phyloP scores from a whole-genome alignment of 257 asterid species.

The Jaltomata sinuosa region DNA sequence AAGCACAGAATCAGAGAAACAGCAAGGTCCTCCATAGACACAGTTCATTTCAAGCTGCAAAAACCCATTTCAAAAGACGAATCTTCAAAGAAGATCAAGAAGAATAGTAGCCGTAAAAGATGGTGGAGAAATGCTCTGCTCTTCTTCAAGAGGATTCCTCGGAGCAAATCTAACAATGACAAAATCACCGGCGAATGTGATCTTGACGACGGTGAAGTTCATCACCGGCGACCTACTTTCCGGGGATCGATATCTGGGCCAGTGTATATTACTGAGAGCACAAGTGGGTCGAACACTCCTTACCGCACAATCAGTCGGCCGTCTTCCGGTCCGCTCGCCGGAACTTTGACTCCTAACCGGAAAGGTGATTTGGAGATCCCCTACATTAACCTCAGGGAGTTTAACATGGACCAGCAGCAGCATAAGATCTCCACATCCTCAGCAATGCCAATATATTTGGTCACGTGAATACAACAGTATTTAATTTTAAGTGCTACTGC shows the following conservation, averaged over 20 bases:
- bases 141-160: constrained; percentile 27
- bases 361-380: constrained; percentile 49
- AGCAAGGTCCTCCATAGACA: constrained; percentile 5
- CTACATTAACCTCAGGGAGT: constrained; percentile 62
- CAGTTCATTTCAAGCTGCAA: constrained; percentile 27
- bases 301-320: constrained; percentile 42
- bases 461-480: constrained; percentile 29
- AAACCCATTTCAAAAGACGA: constrained; percentile 26
- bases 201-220: background rate
- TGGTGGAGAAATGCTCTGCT: constrained; percentile 81
- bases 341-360: constrained; percentile 14
- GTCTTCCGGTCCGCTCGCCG: constrained; percentile 13
- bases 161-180: background rate
- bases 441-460: constrained; percentile 72
- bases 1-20: constrained; percentile 32
- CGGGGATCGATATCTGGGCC: constrained; percentile 56
- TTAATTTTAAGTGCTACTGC: background rate
- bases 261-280: constrained; percentile 60
- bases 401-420: constrained; percentile 38
- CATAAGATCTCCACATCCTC: constrained; percentile 22
- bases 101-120: constrained; percentile 34
- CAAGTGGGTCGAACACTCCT: constrained; percentile 54
- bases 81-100: constrained; percentile 54
- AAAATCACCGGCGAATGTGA: background rate
- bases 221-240: background rate